Percentiles rank a stretch among this genome's conserved stretches.
Conservation (phyloP, 345 rosid genomes). For the Raphanus raphanistrum region DNA sequence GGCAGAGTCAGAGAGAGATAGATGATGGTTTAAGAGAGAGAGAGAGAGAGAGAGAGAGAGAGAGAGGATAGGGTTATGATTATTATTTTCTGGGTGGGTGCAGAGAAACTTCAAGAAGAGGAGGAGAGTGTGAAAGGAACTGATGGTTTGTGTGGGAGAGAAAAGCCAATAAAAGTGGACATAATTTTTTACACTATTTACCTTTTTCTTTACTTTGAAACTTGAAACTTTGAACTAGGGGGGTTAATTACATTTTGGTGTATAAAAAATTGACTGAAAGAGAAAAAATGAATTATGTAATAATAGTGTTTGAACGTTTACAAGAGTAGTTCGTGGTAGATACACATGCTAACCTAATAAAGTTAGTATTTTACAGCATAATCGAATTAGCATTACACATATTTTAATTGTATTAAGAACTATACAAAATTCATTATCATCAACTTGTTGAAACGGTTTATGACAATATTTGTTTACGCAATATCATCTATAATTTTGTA, state of each 20-base stretch:
- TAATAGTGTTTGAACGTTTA: neutral
- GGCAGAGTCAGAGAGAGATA: conserved; percentile 11
- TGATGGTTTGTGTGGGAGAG: conserved; percentile 33
- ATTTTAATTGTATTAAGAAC: neutral
- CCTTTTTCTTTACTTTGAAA: conserved; percentile 34
- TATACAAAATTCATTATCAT: neutral
- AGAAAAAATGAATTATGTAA: neutral
- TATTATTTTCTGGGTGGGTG: neutral
- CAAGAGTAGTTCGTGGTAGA: conserved; percentile 14
- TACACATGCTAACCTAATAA: neutral
- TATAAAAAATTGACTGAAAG: neutral
- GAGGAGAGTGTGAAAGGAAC: conserved; percentile 39
- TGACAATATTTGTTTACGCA: neutral
- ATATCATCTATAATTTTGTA: neutral
- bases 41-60: neutral
- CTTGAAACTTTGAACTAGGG: conserved; percentile 30
- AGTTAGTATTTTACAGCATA: neutral
- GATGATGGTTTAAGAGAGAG: neutral
- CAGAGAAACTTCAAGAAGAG: conserved; percentile 24
- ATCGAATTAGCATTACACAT: neutral
- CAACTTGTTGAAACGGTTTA: neutral
- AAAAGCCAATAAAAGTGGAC: conserved; percentile 34
- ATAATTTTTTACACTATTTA: conserved; percentile 16
- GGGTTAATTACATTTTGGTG: conserved; percentile 24
- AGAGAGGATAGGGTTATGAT: conserved; percentile 26